Evolutionary conservation across 768 basidiomycete species (phyloP).

Genomic region (Phallus indusiatus): DNA sequence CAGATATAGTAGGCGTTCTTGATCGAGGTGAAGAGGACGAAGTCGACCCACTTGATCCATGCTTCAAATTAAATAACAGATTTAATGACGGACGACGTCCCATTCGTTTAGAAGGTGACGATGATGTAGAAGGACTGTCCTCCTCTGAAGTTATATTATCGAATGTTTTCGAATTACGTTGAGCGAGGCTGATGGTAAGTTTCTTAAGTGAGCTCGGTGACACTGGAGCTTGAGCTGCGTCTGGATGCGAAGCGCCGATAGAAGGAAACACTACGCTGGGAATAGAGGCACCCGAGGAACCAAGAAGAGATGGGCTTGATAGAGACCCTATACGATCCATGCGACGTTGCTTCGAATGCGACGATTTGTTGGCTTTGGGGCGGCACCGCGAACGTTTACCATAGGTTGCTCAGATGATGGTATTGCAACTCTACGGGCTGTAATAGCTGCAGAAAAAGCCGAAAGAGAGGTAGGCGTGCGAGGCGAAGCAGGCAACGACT

Average conservation of each 20-base stretch:
- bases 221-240: background rate
- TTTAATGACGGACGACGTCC: slow-evolving; percentile 3
- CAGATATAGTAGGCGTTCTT: slow-evolving; percentile 10
- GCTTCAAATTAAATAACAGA: slow-evolving; percentile 2
- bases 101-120: slow-evolving; percentile 6
- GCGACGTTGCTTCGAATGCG: background rate
- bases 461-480: background rate
- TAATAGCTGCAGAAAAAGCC: background rate
- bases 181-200: slow-evolving; percentile 5
- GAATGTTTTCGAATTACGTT: slow-evolving; percentile 6
- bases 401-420: background rate
- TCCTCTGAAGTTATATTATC: background rate
- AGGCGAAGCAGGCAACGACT: slow-evolving; percentile 3
- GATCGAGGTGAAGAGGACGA: slow-evolving; percentile 7
- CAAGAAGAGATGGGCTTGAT: background rate
- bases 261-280: slow-evolving; percentile 7
- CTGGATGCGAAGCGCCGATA: background rate
- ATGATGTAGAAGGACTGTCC: background rate
- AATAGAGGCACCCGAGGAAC: background rate
- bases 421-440: background rate
- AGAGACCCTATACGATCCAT: background rate
- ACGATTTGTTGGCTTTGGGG: background rate
- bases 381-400: background rate
- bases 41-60: slow-evolving; percentile 8
- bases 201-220: slow-evolving; percentile 10